Evolutionary conservation across 208 protist genomes (phyloP).

Genomic region (Leishmania martiniquensis): DNA sequence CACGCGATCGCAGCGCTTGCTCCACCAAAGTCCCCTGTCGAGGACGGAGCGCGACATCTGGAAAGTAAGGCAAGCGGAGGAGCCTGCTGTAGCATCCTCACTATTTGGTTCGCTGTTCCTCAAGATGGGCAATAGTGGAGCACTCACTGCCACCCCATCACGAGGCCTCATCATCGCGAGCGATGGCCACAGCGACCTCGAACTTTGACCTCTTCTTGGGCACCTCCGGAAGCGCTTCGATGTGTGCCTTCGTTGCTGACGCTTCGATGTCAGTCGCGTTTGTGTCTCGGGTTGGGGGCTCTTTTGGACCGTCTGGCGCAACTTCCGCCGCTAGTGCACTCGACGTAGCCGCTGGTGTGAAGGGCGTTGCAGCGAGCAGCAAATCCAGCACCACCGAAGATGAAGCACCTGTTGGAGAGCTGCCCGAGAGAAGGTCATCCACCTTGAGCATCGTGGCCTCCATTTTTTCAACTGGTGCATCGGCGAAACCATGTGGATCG

Average conservation of each 20-base stretch:
- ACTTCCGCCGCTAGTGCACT: no score
- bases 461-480: constrained; percentile 10
- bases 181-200: constrained; percentile 22
- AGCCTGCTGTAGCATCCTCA: no score
- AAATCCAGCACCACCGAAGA: constrained; percentile 8
- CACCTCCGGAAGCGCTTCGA: neutral
- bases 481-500: neutral
- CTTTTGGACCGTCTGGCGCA: neutral
- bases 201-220: constrained; percentile 34
- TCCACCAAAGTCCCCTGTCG: no score
- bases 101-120: neutral
- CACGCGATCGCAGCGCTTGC: no score
- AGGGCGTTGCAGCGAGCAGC: constrained; percentile 2
- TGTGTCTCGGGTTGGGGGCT: neutral
- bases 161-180: neutral
- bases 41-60: no score
- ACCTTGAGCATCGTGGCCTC: constrained; percentile 27
- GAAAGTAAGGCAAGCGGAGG: no score
- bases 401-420: neutral
- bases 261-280: neutral
- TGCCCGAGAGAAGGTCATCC: constrained; percentile 15
- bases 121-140: neutral
- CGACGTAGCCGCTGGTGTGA: neutral
- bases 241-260: no score
- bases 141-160: neutral